Evolutionary conservation across 1,284 basidiomycete genomes (phyloP).

Genomic region (Ustilago sp.): DNA sequence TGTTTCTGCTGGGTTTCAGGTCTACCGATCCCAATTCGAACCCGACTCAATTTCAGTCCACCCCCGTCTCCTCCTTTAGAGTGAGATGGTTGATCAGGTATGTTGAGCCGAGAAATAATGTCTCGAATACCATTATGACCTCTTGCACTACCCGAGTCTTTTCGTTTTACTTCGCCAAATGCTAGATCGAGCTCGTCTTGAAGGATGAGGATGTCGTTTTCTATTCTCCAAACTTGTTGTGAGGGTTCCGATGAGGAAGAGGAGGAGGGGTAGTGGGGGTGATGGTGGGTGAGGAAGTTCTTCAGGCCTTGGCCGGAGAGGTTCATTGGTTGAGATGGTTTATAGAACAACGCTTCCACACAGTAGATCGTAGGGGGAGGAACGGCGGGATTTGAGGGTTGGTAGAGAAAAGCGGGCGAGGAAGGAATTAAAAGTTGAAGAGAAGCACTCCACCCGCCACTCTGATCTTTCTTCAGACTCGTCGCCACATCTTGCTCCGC

Average conservation of each 20-base stretch:
- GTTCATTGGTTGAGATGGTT: constrained; percentile 41
- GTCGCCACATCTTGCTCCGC: neutral
- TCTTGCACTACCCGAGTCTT: constrained; percentile 21
- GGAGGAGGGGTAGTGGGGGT: neutral
- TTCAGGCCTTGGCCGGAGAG: constrained; percentile 28
- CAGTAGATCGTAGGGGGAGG: neutral
- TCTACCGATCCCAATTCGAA: constrained; percentile 36
- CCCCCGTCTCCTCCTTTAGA: neutral
- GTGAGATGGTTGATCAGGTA: neutral
- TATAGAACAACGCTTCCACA: constrained; percentile 29
- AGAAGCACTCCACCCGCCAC: neutral
- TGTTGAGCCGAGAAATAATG: constrained; percentile 20
- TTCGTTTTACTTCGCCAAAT: constrained; percentile 21
- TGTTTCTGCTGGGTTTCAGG: constrained; percentile 3
- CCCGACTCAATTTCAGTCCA: constrained; percentile 2
- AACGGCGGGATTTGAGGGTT: neutral
- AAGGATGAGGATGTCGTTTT: constrained; percentile 28
- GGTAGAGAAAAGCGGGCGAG: neutral
- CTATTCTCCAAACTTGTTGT: too few species aligned
- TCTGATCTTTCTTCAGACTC: neutral
- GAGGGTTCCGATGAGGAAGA: neutral
- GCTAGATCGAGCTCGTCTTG: constrained; percentile 44
- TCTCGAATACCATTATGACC: constrained; percentile 44
- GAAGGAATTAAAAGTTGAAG: constrained; percentile 12
- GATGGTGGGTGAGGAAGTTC: constrained; percentile 13